Evolutionary conservation across 2,329 filamentous ascomycete genomes (phyloP), one percentile per base, ranked within the genome.

Genomic region (Fonsecaea pedrosoi): DNA sequence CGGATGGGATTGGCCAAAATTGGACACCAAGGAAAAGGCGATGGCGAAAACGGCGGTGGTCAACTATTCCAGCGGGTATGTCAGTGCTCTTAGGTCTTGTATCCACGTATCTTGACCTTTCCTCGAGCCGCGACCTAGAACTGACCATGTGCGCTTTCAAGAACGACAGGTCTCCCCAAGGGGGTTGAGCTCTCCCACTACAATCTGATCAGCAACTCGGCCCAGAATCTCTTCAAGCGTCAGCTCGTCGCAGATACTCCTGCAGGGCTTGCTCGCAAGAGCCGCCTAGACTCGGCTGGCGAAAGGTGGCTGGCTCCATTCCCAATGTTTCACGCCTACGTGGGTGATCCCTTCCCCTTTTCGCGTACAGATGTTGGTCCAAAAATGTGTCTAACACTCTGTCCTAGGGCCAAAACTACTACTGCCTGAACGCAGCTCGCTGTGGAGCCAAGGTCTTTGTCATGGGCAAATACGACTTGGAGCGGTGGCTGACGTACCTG

Each of bases 361-460:
- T 21, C 1, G 21, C 21, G 21, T 21, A 21, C 21, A 21, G 21
- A 21, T 21, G 21, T 21, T 1, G 21, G 21, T 21, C 21, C 21
- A 21, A 21, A 21, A 21, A 21, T 21, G 8, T 54, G 53, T 7
- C 88, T 85, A 48, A 90, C 72, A 94, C 94, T 73, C 90, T 94
- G 55, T 83, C 94, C 9, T 21, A 62, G 60, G 60, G 60, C 25
- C 60, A 62, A 55, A 62, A 38, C 34, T 62, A 62, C n/a, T 62
- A 62, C 21, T 37, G 30, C 21, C 37, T 55, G 8, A 62, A 45
- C 3, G 60, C 60, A 8, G 60, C 60, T 13, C 45, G 25, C 10
- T 18, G 54, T 45, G 60, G 60, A n/a, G 60, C 53, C 30, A 62
- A 62, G 30, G 60, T 62, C 25, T 62, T 18, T 32, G 55, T 62